Evolutionary conservation across 208 protist species (phyloP), one percentile per base, ranked within the genome.

Genomic region (Leishmania gerbilli): DNA sequence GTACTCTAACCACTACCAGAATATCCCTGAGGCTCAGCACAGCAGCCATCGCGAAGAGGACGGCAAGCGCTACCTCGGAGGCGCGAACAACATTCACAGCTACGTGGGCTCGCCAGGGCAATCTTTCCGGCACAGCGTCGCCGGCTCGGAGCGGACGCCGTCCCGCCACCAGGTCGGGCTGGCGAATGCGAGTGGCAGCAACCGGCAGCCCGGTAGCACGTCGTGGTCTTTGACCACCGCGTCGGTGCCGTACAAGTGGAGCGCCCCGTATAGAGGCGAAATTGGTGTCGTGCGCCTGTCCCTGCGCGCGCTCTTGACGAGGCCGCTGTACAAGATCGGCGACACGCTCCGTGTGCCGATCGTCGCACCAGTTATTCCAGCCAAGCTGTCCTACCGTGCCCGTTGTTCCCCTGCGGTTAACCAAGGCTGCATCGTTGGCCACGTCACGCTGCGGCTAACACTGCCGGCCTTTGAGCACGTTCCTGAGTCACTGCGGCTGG

Each of bases 401-500:
- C 53, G 40, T 77, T 71, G 67, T 68, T 81, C 79, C 1, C 65
- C 76, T 0, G 65, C 67, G 64, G 77, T 71, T 15, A 79, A 74
- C n/a, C 17, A 75, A 37, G 71, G 76, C 81, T 86, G 83, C 62
- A 80, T 95, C 74, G 82, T 95, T 17, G 93, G 88, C 40, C 79
- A 90, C 67, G 56, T 95, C 24, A 93, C 88, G 51, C 78, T 97
- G 40, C 89, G 85, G 68, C 83, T 97, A n/a, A 87, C 79, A 31
- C 75, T 87, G 45, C 93, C 93, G 7, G 85, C 84, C 5, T 97
- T 95, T 88, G 93, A 97, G 80, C 40, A 55, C 15, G 78, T 95
- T 27, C 90, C 93, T 5, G 79, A 82, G 58, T 90, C 86, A 71
- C 68, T 92, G 56, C 84, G 79, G 65, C 89, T 97, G 74, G 79